Conservation (phyloP, 139 green algal species). For the Tetradesmus obliquus region DNA sequence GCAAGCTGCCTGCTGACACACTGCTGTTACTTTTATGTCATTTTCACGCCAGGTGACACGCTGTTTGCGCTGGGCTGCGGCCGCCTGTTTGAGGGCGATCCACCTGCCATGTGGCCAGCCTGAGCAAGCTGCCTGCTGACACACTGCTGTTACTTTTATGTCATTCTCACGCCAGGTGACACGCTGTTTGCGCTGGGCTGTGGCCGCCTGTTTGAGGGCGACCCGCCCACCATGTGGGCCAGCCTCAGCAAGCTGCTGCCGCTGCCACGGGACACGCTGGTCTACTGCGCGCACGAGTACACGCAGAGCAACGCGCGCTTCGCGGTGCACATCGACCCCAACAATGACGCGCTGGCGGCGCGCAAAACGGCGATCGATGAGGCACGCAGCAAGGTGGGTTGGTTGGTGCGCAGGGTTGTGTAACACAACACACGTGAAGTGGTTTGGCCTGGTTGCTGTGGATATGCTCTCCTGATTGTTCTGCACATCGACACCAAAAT, state of each 20-base stretch:
- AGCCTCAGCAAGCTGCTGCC: conserved; percentile 82
- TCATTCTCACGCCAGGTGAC: conserved; percentile 71
- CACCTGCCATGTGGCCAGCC: conserved; percentile 79
- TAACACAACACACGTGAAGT: neutral
- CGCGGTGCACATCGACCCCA: conserved; percentile 74
- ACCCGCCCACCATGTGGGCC: conserved; percentile 80
- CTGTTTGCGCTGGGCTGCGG: conserved; percentile 93
- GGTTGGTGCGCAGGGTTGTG: neutral
- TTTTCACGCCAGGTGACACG: conserved; percentile 77
- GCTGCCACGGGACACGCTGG: conserved; percentile 77
- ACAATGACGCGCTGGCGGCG: conserved; percentile 72
- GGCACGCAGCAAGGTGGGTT: conserved; percentile 59
- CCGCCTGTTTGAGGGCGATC: conserved; percentile 88
- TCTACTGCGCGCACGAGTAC: conserved; percentile 89
- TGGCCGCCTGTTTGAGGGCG: conserved; percentile 92
- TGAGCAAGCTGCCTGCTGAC: conserved; percentile 69
- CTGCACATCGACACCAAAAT: conserved; percentile 79
- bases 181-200: conserved; percentile 94
- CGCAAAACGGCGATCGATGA: conserved; percentile 72
- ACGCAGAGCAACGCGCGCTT: conserved; percentile 67
- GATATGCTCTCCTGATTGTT: conserved; percentile 54
- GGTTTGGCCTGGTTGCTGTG: neutral
- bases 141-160: neutral
- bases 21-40: no score
- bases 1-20: conserved; percentile 51